Conservation (phyloP, 2,329 filamentous ascomycete genomes). For the Neopestalotiopsis sp. region DNA sequence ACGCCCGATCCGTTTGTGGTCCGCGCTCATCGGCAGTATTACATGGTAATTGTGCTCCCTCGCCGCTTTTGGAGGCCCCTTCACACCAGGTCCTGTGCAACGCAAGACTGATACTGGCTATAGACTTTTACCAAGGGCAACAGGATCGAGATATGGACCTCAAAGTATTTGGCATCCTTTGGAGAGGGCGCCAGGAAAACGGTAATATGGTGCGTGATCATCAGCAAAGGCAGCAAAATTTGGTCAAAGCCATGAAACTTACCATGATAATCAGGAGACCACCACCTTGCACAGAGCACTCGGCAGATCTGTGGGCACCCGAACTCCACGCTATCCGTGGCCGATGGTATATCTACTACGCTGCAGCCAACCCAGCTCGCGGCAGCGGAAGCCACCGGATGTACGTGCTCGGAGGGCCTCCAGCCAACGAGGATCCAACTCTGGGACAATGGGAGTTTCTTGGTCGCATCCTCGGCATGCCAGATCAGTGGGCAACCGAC, state of each 20-base stretch:
- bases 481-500: conserved; percentile 38
- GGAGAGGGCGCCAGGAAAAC: conserved; percentile 29
- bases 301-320: conserved; percentile 38
- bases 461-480: conserved; percentile 33
- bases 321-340: conserved; percentile 36
- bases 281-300: conserved; percentile 33
- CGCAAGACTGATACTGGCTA: neutral
- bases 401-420: conserved; percentile 37
- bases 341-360: conserved; percentile 40
- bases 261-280: conserved; percentile 30
- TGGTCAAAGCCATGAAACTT: neutral
- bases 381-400: conserved; percentile 39
- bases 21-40: conserved; percentile 29
- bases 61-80: neutral
- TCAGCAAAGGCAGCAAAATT: no score
- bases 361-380: conserved; percentile 31
- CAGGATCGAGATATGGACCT: conserved; percentile 38
- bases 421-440: conserved; percentile 31
- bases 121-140: conserved; percentile 38
- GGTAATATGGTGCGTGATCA: conserved; percentile 34
- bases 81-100: neutral
- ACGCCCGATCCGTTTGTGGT: conserved; percentile 37
- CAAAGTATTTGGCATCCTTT: conserved; percentile 32
- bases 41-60: conserved; percentile 28
- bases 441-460: conserved; percentile 36